Percentiles rank a stretch among this genome's conserved stretches.
Evolutionary conservation across 2,329 filamentous ascomycete species (phyloP).

Genomic region (Colletotrichum sp.): DNA sequence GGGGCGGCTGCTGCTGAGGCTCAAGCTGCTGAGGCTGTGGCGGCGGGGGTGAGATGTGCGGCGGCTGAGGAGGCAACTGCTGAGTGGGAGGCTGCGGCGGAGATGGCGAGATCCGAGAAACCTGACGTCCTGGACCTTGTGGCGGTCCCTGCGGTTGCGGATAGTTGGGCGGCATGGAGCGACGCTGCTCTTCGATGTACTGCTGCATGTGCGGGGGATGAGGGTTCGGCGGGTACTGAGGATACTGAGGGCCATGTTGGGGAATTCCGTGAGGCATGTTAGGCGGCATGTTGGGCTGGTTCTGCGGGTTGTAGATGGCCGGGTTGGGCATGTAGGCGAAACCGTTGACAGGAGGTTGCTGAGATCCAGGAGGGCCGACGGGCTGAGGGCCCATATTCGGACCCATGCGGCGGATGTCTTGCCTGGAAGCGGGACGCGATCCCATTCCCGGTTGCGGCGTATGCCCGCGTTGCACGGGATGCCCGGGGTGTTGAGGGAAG

Average conservation of each 20-base stretch:
- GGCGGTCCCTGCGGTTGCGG: slow-evolving; percentile 57
- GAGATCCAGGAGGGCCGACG: slow-evolving; percentile 60
- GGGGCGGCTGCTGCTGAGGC: slow-evolving; percentile 31
- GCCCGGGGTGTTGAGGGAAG: slow-evolving; percentile 59
- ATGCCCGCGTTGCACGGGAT: slow-evolving; percentile 66
- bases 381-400: slow-evolving; percentile 74
- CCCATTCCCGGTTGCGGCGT: slow-evolving; percentile 81
- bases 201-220: slow-evolving; percentile 60
- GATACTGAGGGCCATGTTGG: slow-evolving; percentile 39
- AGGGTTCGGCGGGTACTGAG: slow-evolving; percentile 33
- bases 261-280: slow-evolving; percentile 42
- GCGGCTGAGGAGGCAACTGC: slow-evolving; percentile 51
- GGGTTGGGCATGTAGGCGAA: slow-evolving; percentile 88
- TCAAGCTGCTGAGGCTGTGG: slow-evolving; percentile 46
- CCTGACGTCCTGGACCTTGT: slow-evolving; percentile 46
- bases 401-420: slow-evolving; percentile 76
- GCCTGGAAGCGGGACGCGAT: slow-evolving; percentile 81
- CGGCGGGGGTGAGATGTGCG: slow-evolving; percentile 58
- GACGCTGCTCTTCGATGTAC: slow-evolving; percentile 78
- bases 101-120: slow-evolving; percentile 60
- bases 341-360: slow-evolving; percentile 64
- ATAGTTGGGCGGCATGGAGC: slow-evolving; percentile 72
- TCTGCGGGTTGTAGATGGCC: slow-evolving; percentile 79
- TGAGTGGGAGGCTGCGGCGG: slow-evolving; percentile 63
- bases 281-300: slow-evolving; percentile 44